phyloP scores from a whole-genome alignment of 768 basidiomycete species.

The Pleurotus giganteus region DNA sequence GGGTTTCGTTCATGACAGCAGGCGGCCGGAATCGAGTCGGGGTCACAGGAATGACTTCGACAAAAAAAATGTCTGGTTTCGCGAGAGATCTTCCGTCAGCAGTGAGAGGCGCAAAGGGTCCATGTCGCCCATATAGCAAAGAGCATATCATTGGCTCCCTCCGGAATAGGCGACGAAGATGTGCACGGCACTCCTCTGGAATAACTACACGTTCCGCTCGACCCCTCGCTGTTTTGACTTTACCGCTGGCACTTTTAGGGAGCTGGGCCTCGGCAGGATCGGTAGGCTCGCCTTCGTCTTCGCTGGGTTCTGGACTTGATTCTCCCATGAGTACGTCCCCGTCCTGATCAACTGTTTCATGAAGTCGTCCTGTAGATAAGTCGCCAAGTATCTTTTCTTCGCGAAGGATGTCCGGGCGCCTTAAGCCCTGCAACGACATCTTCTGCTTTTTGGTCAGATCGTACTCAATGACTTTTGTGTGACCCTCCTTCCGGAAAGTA shows the following conservation, averaged over 20 bases:
- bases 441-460: constrained; percentile 84
- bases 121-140: constrained; percentile 90
- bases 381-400: constrained; percentile 36
- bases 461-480: constrained; percentile 93
- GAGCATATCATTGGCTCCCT: constrained; percentile 84
- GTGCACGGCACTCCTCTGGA: constrained; percentile 91
- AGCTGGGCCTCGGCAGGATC: constrained; percentile 51
- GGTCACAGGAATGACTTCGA: constrained; percentile 87
- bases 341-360: constrained; percentile 26
- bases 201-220: constrained; percentile 89
- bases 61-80: constrained; percentile 95
- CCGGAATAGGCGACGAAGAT: constrained; percentile 82
- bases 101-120: constrained; percentile 68
- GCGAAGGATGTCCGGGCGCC: constrained; percentile 76
- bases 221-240: constrained; percentile 71
- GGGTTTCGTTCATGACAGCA: constrained; percentile 82
- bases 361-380: not conserved
- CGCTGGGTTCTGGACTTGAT: constrained; percentile 47
- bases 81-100: constrained; percentile 62
- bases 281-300: constrained; percentile 45
- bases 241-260: constrained; percentile 75
- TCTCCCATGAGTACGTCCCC: constrained; percentile 42
- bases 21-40: constrained; percentile 97
- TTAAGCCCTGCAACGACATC: constrained; percentile 39
- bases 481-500: constrained; percentile 91